phyloP scores from a whole-genome alignment of 208 protist species.

The Histomonas meleagridis region DNA sequence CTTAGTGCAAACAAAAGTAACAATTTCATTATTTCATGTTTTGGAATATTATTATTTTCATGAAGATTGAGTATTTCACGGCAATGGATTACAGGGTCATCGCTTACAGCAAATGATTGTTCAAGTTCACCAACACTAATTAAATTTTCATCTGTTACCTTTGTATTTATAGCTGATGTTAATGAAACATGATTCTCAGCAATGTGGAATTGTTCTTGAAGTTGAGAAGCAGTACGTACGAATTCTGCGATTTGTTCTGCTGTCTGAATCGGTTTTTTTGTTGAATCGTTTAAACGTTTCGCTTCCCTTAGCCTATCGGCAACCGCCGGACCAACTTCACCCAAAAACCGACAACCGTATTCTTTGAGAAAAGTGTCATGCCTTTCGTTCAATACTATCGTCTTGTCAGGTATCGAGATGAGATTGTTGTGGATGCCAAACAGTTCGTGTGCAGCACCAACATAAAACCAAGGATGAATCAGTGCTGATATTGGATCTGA shows the following conservation, averaged over 20 bases:
- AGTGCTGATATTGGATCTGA: neutral
- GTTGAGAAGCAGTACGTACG: neutral
- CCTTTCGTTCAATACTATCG: neutral
- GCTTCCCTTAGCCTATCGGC: neutral
- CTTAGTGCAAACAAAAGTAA: neutral
- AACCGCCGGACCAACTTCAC: neutral
- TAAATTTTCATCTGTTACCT: neutral
- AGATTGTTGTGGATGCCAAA: neutral
- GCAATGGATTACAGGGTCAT: neutral
- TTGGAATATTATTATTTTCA: neutral
- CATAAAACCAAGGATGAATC: neutral
- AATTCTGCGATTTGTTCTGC: neutral
- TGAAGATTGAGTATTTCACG: neutral
- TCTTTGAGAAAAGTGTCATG: slow-evolving; percentile 1
- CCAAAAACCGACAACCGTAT: neutral
- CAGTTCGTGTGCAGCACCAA: neutral
- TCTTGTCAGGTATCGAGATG: neutral
- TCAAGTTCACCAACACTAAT: neutral
- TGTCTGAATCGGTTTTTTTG: neutral
- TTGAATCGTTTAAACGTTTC: neutral
- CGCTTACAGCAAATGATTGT: neutral
- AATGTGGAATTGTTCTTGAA: neutral
- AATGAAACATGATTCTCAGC: neutral
- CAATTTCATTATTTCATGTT: neutral
- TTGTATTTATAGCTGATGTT: neutral